Base-by-base conservation (phyloP, 805 yeast genomes). In the Candida caryicola region DNA sequence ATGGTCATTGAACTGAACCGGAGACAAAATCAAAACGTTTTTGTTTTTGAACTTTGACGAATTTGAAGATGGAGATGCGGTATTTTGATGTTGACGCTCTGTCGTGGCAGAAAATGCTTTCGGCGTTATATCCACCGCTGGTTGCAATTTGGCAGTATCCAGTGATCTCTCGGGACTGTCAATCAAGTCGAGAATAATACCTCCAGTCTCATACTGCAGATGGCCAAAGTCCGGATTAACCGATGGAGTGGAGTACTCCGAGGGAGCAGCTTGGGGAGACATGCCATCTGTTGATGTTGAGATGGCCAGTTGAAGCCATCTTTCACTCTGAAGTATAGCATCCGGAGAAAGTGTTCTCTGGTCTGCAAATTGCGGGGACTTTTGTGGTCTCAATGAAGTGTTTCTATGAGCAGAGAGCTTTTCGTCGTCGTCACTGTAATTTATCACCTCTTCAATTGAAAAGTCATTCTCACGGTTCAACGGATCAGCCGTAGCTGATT, bases 401-500 rank as follows among this genome's bases (percentile, higher is more conserved):
- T 40, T 37, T 28, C 30, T 29, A 8, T 33, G 38, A 7, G 29
- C n/a, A 12, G 33, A 13, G n/a, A 6, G 8, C 2, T 13, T 16
- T 9, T 21, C 37, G 19, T 40, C 43, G 12, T 65, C 69, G 42
- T 68, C 73, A 18, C 63, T 54, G 45, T 65, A 69, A 39, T 64
- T 61, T 17, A 64, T 55, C 8, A 46, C 44, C 44, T 69, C 74
- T 49, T 68, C 74, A 34, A 69, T 67, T 3, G 65, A 62, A 23
- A 50, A 60, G 23, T 60, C 66, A 39, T 54, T 38, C n/a, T 50
- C 57, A 9, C 13, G 23, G 25, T 25, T 10, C 16, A 29, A 23
- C 31, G 15, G 16, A 33, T 36, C 16, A 29, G 21, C 16, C 18
- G 27, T 4, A 31, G 34, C 15, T 17, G 29, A 17, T 29, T 32